Conservation (phyloP, 1,284 basidiomycete species). For the Fomitopsis pinicola region DNA sequence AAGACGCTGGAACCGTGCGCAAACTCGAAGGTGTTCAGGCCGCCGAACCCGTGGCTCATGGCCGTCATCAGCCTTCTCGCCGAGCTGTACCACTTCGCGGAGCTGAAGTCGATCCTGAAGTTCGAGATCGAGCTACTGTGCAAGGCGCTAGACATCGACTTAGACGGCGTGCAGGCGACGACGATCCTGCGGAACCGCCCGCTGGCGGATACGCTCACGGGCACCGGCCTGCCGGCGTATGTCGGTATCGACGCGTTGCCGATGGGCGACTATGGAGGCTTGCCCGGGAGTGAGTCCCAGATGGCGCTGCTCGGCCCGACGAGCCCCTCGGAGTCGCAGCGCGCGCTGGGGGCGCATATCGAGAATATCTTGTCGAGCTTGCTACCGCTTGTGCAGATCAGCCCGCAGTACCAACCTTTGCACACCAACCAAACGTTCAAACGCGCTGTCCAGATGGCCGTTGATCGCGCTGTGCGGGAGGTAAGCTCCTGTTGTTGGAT, state of each 20-base stretch:
- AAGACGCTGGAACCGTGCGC: constrained; percentile 92
- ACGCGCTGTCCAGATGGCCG: constrained; percentile 86
- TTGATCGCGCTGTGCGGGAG: constrained; percentile 95
- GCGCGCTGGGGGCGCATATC: constrained; percentile 65
- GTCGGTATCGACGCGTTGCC: constrained; percentile 65
- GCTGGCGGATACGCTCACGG: constrained; percentile 44
- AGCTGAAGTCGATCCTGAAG: constrained; percentile 95
- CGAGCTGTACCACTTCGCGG: constrained; percentile 96
- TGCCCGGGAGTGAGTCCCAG: constrained; percentile 48
- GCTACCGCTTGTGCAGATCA: constrained; percentile 77
- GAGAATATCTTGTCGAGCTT: constrained; percentile 78
- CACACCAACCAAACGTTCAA: constrained; percentile 84
- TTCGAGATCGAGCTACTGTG: constrained; percentile 99
- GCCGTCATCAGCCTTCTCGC: constrained; percentile 89
- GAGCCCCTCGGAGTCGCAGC: constrained; percentile 53
- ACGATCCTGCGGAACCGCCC: constrained; percentile 76
- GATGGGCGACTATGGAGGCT: constrained; percentile 61
- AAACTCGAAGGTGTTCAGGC: constrained; percentile 88
- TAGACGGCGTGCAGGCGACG: constrained; percentile 85
- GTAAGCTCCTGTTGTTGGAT: constrained; percentile 33
- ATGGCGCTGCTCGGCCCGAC: constrained; percentile 52
- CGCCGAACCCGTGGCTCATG: constrained; percentile 99
- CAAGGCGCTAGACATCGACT: constrained; percentile 86
- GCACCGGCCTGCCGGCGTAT: constrained; percentile 65
- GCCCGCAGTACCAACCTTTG: constrained; percentile 66